A percentile compares a stretch with the other conserved stretches of the same genome.
Conservation (phyloP, 73 alveolate genomes). For the Paramecium tetraurelia region DNA sequence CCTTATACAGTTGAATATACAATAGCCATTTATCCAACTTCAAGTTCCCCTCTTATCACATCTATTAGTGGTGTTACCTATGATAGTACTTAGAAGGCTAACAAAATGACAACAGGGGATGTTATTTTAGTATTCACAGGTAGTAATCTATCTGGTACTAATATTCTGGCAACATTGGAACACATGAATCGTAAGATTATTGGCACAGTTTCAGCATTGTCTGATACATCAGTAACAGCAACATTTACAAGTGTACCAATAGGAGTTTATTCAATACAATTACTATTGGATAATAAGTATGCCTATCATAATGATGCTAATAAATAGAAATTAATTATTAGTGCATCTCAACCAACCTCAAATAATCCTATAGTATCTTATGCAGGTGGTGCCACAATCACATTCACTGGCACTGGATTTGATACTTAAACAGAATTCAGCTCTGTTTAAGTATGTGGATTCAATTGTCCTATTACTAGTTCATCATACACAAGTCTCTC, state of each 20-base stretch:
- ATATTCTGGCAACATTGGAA: conserved; percentile 73
- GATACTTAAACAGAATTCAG: neutral
- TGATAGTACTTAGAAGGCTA: neutral
- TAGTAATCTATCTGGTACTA: conserved; percentile 56
- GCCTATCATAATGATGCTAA: neutral
- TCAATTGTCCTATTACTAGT: neutral
- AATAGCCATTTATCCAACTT: neutral
- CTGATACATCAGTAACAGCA: conserved; percentile 75
- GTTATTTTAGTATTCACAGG: neutral
- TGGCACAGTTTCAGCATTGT: conserved; percentile 78
- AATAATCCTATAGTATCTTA: neutral
- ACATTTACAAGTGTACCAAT: conserved; percentile 75
- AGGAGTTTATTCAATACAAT: conserved; percentile 78
- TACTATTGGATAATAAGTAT: conserved; percentile 67
- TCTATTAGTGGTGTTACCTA: neutral
- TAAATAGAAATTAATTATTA: neutral
- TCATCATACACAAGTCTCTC: neutral
- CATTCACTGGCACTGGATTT: conserved; percentile 8
- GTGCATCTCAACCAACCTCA: neutral
- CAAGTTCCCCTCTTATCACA: conserved; percentile 48
- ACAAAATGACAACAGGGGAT: neutral
- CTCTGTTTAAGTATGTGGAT: neutral
- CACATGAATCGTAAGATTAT: conserved; percentile 13
- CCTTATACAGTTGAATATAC: neutral
- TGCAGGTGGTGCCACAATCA: conserved; percentile 34